Base-by-base conservation (phyloP, 2,329 filamentous ascomycete species). In the Colletotrichum sp. region DNA sequence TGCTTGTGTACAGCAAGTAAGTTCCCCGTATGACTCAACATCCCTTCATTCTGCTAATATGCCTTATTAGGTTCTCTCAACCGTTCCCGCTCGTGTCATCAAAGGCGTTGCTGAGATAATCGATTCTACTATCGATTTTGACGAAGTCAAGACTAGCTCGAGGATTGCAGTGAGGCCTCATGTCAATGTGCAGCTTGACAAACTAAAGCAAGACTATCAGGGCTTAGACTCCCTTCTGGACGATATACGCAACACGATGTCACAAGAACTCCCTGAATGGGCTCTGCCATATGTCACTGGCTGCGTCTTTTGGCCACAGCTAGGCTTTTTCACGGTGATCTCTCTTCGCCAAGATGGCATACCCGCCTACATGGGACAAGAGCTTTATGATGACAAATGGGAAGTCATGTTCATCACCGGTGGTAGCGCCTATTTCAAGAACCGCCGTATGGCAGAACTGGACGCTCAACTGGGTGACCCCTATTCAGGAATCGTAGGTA, bases 281-380 rank as follows among this genome's bases (percentile, higher is more conserved):
- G 87, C 87, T 21, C 81, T 82, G 31, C 80, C 83, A 34, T 87
- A 89, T 73, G 83, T 93, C 16, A 86, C 88, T 38, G 96, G 96
- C 69, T 97, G 97, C 75, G 93, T 97, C 21, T 98, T 97, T 81
- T 93, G 98, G 75, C 96, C 96, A 1, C 95, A 98, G 79, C 90
- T 98, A 47, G 97, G 97, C 0, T 99, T 98, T 80, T 89, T 98
- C 47, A 94, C 95, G 4, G 92, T 93, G 0, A 92, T 98, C 18
- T 74, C 79, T 34, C 12, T 67, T 8, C 21, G 38, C 7, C 84
- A 87, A 2, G 91, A 89, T 3, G 90, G 91, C 0, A 84, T 87
- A 61, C 89, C 90, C 0, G 85, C 90, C 13, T 96, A 93, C 76
- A 88, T 91, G 77, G 94, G 94, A 1, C 86, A 89, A 72, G 86